phyloP scores from a whole-genome alignment of 768 basidiomycete species.

The Serendipita vermifera region DNA sequence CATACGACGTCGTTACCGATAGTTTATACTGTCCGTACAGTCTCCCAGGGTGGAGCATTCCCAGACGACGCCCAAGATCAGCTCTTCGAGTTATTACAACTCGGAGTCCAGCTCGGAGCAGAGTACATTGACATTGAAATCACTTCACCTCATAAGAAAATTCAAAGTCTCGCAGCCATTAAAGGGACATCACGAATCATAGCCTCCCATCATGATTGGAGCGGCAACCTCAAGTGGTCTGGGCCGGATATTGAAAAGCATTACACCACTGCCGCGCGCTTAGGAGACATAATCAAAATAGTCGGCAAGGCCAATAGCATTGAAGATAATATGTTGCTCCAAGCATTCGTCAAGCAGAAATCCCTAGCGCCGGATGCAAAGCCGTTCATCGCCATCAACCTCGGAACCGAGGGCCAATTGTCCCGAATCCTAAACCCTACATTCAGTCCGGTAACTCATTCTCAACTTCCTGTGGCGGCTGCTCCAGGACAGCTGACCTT shows the following conservation, averaged over 20 bases:
- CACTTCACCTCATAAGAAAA: constrained; percentile 48
- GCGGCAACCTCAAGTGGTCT: constrained; percentile 72
- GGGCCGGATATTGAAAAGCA: constrained; percentile 51
- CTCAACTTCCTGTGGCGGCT: constrained; percentile 67
- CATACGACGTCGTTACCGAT: constrained; percentile 70
- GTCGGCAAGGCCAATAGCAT: constrained; percentile 68
- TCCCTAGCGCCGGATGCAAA: constrained; percentile 39
- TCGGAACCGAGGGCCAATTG: constrained; percentile 79
- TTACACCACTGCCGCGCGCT: constrained; percentile 46
- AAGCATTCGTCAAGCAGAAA: constrained; percentile 48
- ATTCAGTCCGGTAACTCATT: constrained; percentile 85
- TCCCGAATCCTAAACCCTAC: constrained; percentile 77
- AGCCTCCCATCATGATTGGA: constrained; percentile 93
- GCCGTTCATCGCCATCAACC: constrained; percentile 90
- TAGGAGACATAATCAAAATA: constrained; percentile 87
- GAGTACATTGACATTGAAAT: constrained; percentile 93
- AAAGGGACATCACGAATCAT: constrained; percentile 73
- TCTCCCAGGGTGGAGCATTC: constrained; percentile 82
- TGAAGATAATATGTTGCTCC: constrained; percentile 68
- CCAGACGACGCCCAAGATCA: constrained; percentile 63
- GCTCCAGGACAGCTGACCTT: constrained; percentile 92
- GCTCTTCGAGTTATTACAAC: constrained; percentile 58
- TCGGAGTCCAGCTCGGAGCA: constrained; percentile 69
- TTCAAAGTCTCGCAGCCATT: constrained; percentile 42
- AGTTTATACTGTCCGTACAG: constrained; percentile 81